These are phyloP conservation scores for Eimeria nieschulzi DNA, from an alignment of 169 alveolate species.

Conservation along the genomic window DNA sequence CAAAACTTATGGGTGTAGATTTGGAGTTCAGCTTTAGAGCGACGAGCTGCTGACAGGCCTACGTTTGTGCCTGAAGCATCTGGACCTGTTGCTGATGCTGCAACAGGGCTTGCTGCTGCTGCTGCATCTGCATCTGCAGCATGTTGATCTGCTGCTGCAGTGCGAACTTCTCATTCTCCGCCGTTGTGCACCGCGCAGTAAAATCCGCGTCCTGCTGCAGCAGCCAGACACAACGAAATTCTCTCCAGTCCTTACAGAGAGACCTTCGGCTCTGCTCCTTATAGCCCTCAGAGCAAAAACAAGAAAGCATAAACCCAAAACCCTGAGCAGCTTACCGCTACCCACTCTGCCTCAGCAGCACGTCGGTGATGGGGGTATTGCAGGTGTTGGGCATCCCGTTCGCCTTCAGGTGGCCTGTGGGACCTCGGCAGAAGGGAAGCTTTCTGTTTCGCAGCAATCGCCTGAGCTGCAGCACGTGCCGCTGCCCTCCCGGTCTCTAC, in stretches of 20 bases:
- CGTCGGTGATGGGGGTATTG: too few relatives aligned
- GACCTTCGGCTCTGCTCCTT: too few relatives aligned
- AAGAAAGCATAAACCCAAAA: too few relatives aligned
- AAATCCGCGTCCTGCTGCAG: slow-evolving; percentile 9
- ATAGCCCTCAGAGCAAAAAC: too few relatives aligned
- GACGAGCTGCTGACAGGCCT: not conserved
- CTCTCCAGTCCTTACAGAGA: too few relatives aligned
- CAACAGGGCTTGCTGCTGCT: slow-evolving; percentile 48
- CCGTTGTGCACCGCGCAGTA: not conserved
- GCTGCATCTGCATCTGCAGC: slow-evolving; percentile 43
- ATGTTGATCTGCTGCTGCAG: slow-evolving; percentile 44
- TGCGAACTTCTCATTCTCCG: slow-evolving; percentile 14
- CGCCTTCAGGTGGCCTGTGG: too few relatives aligned
- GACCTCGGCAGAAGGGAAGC: too few relatives aligned
- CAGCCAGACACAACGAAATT: too few relatives aligned
- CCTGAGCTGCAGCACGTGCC: not conserved
- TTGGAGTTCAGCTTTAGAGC: not conserved
- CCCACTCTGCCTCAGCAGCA: too few relatives aligned
- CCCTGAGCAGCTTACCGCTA: too few relatives aligned
- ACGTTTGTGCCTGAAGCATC: slow-evolving; percentile 52
- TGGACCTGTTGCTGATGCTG: slow-evolving; percentile 61
- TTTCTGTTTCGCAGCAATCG: too few relatives aligned
- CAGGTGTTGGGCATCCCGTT: too few relatives aligned
- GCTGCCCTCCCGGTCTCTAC: slow-evolving; percentile 18
- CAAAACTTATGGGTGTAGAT: not conserved